Evolutionary conservation across 2,329 filamentous ascomycete genomes (phyloP).

Genomic region (Thermoascus crustaceus): DNA sequence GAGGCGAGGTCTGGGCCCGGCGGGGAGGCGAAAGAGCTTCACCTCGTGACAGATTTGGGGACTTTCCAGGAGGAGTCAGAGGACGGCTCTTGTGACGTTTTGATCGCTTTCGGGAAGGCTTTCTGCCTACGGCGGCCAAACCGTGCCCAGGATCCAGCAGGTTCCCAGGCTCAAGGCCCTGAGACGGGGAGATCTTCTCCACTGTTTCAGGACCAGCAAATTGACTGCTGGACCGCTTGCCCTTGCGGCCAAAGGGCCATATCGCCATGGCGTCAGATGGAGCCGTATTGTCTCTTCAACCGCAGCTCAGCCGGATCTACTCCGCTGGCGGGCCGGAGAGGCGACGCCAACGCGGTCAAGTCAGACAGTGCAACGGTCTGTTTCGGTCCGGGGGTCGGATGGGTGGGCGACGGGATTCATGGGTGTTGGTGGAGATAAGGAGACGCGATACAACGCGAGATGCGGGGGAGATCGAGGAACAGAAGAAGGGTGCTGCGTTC

Average conservation of each 20-base stretch:
- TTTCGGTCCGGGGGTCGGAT: background rate
- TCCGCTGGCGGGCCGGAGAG: background rate
- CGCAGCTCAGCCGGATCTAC: background rate
- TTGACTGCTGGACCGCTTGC: slow-evolving; percentile 56
- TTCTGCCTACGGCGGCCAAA: slow-evolving; percentile 18
- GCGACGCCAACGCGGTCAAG: slow-evolving; percentile 1
- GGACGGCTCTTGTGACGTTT: slow-evolving; percentile 26
- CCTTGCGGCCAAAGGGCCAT: slow-evolving; percentile 74
- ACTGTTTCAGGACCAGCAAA: slow-evolving; percentile 45
- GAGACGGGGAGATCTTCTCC: slow-evolving; percentile 29
- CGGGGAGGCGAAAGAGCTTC: slow-evolving; percentile 7
- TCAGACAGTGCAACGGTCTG: slow-evolving; percentile 5
- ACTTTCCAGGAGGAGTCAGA: slow-evolving; percentile 19
- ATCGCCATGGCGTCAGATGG: slow-evolving; percentile 53
- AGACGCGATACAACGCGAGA: background rate
- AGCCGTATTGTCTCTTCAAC: background rate
- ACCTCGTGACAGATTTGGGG: slow-evolving; percentile 9
- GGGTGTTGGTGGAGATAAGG: background rate
- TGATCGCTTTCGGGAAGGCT: slow-evolving; percentile 26
- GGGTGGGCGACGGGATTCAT: slow-evolving; percentile 3
- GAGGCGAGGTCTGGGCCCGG: slow-evolving; percentile 10
- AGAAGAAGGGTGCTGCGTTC: background rate
- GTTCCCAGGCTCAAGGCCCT: slow-evolving; percentile 12
- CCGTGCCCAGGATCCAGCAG: slow-evolving; percentile 3
- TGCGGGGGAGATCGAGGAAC: background rate